A percentile compares a stretch with the other conserved stretches of the same genome.
Evolutionary conservation across 2,329 filamentous ascomycete genomes (phyloP).

Genomic region (Exophiala sideris): DNA sequence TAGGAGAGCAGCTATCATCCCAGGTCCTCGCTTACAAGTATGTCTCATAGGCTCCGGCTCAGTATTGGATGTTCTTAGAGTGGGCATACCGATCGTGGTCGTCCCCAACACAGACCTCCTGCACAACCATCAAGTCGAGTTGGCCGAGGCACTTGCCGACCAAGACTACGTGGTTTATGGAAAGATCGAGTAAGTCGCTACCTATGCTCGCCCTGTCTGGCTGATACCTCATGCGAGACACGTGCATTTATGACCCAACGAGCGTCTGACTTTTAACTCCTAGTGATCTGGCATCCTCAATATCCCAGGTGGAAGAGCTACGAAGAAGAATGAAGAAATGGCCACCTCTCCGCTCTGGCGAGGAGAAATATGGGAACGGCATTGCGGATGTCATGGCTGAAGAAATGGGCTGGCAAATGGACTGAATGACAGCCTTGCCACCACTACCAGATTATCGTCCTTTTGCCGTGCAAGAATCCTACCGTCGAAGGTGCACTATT

Average conservation of each 20-base stretch:
- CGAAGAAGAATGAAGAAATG: constrained; percentile 43
- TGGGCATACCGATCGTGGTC: constrained; percentile 74
- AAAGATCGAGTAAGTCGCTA: constrained; percentile 55
- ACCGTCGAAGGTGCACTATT: no score
- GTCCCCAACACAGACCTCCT: constrained; percentile 80
- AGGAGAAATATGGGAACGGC: constrained; percentile 41
- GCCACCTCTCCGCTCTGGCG: constrained; percentile 49
- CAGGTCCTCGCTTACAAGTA: not conserved
- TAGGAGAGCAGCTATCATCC: not conserved
- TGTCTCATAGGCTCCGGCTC: constrained; percentile 71
- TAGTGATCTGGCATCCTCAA: constrained; percentile 42
- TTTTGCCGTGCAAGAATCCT: no score
- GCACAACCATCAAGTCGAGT: constrained; percentile 86
- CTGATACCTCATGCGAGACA: not conserved
- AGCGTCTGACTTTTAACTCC: constrained; percentile 12
- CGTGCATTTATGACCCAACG: not conserved
- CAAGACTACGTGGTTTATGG: constrained; percentile 76
- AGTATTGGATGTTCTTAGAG: constrained; percentile 75
- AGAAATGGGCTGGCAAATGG: constrained; percentile 54
- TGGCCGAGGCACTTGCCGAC: constrained; percentile 70
- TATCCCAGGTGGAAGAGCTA: constrained; percentile 49
- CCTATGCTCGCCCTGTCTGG: not conserved
- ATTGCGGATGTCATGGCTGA: constrained; percentile 54
- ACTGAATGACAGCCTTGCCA: constrained; percentile 33
- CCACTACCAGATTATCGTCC: no score